A percentile compares a stretch with the other conserved stretches of the same genome.
phyloP scores from a whole-genome alignment of 306 rosid genomes.

The Gastrolobium bilobum region DNA sequence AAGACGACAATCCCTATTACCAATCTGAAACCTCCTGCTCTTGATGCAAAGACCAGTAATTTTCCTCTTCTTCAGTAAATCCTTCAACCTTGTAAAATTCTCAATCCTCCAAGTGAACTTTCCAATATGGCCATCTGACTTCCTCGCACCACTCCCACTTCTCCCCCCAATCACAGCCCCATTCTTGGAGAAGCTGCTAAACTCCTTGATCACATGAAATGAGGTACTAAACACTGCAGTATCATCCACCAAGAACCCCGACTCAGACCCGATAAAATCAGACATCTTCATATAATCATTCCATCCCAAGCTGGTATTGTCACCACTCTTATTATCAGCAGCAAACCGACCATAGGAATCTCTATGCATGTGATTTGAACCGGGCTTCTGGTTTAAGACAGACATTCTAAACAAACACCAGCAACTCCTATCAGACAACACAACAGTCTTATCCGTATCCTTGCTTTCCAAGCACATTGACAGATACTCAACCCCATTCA shows the following conservation, averaged over 20 bases:
- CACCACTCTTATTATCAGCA: conserved; percentile 97
- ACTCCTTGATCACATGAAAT: conserved; percentile 96
- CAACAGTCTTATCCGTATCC: conserved; percentile 89
- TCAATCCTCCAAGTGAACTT: conserved; percentile 98
- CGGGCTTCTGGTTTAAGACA: conserved; percentile 92
- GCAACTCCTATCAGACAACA: conserved; percentile 94
- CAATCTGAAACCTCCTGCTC: conserved; percentile 98
- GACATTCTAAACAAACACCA: conserved; percentile 99
- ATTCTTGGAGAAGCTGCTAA: conserved; percentile 89
- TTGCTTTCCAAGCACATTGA: conserved; percentile 99
- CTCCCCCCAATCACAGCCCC: conserved; percentile 81
- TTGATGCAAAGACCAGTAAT: conserved; percentile 97
- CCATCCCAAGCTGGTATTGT: conserved; percentile 99
- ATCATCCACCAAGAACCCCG: conserved; percentile 84
- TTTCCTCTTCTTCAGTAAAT: conserved; percentile 94
- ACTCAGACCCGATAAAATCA: conserved; percentile 84
- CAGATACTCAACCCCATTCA: conserved; percentile 85
- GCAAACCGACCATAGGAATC: conserved; percentile 98
- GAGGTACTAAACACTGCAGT: conserved; percentile 94
- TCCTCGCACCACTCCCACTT: conserved; percentile 82
- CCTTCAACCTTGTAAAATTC: conserved; percentile 94
- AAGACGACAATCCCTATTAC: conserved; percentile 96
- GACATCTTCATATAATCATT: conserved; percentile 98
- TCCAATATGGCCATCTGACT: conserved; percentile 94
- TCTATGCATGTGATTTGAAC: conserved; percentile 94